Evolutionary conservation across 225 moss, liverwort and hornwort species (phyloP).

Genomic region (Pseudisothecium myosuroides): DNA sequence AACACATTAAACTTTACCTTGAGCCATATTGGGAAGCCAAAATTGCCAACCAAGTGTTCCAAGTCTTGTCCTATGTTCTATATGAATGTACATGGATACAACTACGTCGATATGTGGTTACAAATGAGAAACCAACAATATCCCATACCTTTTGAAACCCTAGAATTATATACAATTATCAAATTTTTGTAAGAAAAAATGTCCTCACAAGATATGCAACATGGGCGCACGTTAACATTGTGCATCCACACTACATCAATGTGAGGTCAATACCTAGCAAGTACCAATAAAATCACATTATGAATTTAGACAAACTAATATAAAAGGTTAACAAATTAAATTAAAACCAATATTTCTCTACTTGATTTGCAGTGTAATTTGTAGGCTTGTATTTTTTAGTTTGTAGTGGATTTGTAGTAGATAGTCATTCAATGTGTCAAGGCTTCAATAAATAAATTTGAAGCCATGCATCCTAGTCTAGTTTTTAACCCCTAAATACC

Average conservation of each 20-base stretch:
- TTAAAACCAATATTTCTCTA: neutral
- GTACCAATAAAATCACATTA: neutral
- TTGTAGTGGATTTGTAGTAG: neutral
- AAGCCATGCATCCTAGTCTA: neutral
- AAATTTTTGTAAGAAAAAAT: neutral
- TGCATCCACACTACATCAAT: neutral
- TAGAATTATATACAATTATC: neutral
- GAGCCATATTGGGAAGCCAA: rapidly evolving
- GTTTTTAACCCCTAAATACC: neutral
- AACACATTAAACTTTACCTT: neutral
- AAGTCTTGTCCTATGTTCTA: rapidly evolving
- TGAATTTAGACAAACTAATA: neutral
- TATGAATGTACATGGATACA: neutral
- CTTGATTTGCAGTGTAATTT: neutral
- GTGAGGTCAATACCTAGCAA: neutral
- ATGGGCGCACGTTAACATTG: neutral
- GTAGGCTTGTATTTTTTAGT: neutral
- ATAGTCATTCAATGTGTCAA: neutral
- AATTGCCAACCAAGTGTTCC: too few relatives aligned
- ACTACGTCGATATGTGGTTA: neutral
- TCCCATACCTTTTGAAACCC: neutral
- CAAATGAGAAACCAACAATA: neutral
- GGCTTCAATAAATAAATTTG: neutral
- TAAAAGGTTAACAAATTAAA: too few relatives aligned
- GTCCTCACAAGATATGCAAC: neutral